Evolutionary conservation across 805 yeast species (phyloP), one percentile per base, ranked within the genome.

Genomic region (Priceomyces fermenticarens): DNA sequence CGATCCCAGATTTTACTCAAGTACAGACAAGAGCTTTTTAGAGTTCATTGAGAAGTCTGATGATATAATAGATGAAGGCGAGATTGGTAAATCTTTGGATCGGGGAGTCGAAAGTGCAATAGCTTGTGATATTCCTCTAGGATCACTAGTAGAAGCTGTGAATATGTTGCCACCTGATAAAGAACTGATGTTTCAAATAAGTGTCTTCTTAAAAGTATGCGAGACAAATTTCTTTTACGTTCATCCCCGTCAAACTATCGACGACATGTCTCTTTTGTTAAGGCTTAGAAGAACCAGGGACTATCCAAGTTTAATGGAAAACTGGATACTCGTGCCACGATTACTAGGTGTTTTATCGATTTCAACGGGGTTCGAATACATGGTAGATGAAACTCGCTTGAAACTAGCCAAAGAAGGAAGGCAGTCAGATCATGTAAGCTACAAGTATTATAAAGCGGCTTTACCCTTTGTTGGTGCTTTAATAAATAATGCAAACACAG

Each of bases 21-120:
- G 52, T 3, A 40, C 54, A 1, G 52, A 50, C 27, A 49, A 48
- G 30, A 48, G 52, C 26, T 50, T 50, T 36, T 45, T 50, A 3
- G 44, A 39, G 2, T 50, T 48, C 27, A 48, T 50, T 30, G 40
- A 42, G 10, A 43, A 37, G n/a, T 20, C 30, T 14, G n/a, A 17
- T 7, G 30, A 31, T 20, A 36, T 13, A 11, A 10, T 11, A 10
- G n/a, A 10, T 12, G 17, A 25, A 10, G 34, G 31, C 12, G 17
- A 10, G 6, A 7, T 34, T n/a, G 23, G 32, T 16, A 17, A 34
- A 20, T 20, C 37, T 7, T 35, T 35, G 9, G 32, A 33, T 25
- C 27, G 38, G 20, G 14, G 42, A 35, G 37, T 32, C 8, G 25
- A 20, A 20, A 20, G 25, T 8, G 25, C 25, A 20, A 20, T 20